Percentiles rank a stretch among this genome's conserved stretches.
phyloP scores from a whole-genome alignment of 768 basidiomycete genomes.

The Podaxis mareebaensis region DNA sequence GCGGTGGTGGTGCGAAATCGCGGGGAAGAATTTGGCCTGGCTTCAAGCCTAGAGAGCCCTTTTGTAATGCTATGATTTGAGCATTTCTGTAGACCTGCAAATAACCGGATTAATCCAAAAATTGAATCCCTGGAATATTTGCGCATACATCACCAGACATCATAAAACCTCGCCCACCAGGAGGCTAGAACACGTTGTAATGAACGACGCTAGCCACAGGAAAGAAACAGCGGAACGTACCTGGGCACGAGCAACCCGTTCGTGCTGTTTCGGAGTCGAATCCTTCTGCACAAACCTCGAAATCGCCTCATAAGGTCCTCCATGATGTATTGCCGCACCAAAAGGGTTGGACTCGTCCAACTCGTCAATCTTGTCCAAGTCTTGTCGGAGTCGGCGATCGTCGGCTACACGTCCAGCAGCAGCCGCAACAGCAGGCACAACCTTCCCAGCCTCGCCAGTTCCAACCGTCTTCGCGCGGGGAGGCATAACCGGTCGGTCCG shows the following conservation, averaged over 20 bases:
- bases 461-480: slow-evolving; percentile 25
- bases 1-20: slow-evolving; percentile 20
- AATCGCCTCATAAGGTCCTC: slow-evolving; percentile 74
- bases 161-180: not conserved
- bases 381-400: slow-evolving; percentile 21
- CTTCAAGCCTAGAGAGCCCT: slow-evolving; percentile 43
- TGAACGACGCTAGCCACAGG: not conserved
- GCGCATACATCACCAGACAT: slow-evolving; percentile 16
- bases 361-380: slow-evolving; percentile 75
- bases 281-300: slow-evolving; percentile 31
- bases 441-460: slow-evolving; percentile 20
- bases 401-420: slow-evolving; percentile 19
- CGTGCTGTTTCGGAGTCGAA: slow-evolving; percentile 16
- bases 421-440: slow-evolving; percentile 10
- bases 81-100: slow-evolving; percentile 29
- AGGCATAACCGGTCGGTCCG: slow-evolving; percentile 23
- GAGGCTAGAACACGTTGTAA: not conserved
- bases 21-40: slow-evolving; percentile 61
- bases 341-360: slow-evolving; percentile 75
- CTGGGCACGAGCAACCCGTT: not conserved
- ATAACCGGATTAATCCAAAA: slow-evolving; percentile 13
- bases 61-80: slow-evolving; percentile 34
- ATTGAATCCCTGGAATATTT: not conserved
- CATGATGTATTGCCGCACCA: slow-evolving; percentile 64
- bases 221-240: not conserved